Conservation (phyloP, 345 rosid genomes). For the Carallia brachiata region DNA sequence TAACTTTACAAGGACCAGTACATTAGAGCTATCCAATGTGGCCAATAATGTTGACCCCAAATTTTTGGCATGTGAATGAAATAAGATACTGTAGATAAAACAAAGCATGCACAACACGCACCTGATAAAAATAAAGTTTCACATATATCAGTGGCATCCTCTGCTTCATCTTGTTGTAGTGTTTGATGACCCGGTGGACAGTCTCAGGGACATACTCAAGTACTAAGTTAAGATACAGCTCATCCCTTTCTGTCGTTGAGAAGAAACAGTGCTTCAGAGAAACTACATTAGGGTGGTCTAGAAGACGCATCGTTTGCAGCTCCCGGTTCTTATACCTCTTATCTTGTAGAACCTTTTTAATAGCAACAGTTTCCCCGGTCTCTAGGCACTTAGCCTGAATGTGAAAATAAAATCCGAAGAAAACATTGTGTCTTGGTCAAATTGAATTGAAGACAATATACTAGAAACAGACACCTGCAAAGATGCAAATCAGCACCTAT, state of each 20-base stretch:
- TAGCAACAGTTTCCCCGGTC: slow-evolving; percentile 92
- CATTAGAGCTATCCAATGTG: background rate
- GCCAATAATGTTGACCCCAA: background rate
- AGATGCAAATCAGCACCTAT: background rate
- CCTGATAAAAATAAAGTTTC: slow-evolving; percentile 93
- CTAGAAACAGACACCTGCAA: background rate
- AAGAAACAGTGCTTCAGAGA: slow-evolving; percentile 91
- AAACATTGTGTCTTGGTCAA: background rate
- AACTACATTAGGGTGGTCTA: slow-evolving; percentile 94
- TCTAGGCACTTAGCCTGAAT: slow-evolving; percentile 93
- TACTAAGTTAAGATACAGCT: slow-evolving; percentile 83
- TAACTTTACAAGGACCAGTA: background rate
- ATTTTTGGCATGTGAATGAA: background rate
- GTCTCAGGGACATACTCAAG: slow-evolving; percentile 97
- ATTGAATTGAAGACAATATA: background rate
- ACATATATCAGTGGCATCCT: slow-evolving; percentile 88
- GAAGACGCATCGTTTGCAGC: slow-evolving; percentile 93
- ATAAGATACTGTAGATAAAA: background rate
- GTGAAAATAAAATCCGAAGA: slow-evolving; percentile 7
- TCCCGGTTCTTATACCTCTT: slow-evolving; percentile 97
- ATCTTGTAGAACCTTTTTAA: slow-evolving; percentile 87
- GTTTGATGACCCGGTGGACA: slow-evolving; percentile 84
- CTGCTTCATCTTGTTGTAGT: slow-evolving; percentile 75
- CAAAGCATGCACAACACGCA: slow-evolving; percentile 6
- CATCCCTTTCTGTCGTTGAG: slow-evolving; percentile 91